Percentiles rank a stretch among this genome's conserved stretches.
These are phyloP conservation scores for Chlamydomonas eustigma DNA, from an alignment of 139 green algal species.

Conservation along the genomic window DNA sequence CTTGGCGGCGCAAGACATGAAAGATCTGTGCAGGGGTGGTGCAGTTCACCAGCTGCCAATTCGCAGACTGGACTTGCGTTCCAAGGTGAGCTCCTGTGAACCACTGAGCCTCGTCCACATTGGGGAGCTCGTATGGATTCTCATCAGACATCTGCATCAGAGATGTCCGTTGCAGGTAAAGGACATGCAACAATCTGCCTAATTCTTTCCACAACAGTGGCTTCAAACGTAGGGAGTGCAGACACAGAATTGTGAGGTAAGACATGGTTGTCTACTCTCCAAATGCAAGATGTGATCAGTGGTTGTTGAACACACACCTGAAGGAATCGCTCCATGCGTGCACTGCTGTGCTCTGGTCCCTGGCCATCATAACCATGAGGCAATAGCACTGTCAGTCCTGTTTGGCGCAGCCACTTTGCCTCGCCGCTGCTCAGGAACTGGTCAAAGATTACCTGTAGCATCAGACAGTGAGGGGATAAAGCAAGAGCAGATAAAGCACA, in stretches of 20 bases:
- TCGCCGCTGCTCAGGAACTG: slow-evolving; percentile 93
- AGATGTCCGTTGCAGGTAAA: background rate
- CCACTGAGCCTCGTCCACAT: slow-evolving; percentile 76
- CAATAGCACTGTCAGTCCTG: slow-evolving; percentile 81
- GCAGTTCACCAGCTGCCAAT: slow-evolving; percentile 94
- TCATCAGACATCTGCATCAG: slow-evolving; percentile 77
- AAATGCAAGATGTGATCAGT: no score
- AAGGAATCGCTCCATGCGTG: slow-evolving; percentile 87
- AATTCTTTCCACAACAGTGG: no score
- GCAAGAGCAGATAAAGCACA: background rate
- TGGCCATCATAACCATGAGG: slow-evolving; percentile 98
- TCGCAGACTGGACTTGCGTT: slow-evolving; percentile 80
- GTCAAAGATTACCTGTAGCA: slow-evolving; percentile 86
- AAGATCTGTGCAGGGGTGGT: slow-evolving; percentile 71
- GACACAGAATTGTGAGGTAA: no score
- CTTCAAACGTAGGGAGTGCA: no score
- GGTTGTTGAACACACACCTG: no score
- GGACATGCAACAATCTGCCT: no score
- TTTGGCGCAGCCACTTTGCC: slow-evolving; percentile 92
- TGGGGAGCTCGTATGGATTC: slow-evolving; percentile 82
- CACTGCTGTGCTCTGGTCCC: slow-evolving; percentile 89
- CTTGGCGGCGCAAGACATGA: slow-evolving; percentile 5
- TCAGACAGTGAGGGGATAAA: background rate
- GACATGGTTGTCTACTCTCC: no score
- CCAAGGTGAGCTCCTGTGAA: slow-evolving; percentile 80